phyloP scores from a whole-genome alignment of 176 grass and related monocot species.

The Guadua angustifolia region DNA sequence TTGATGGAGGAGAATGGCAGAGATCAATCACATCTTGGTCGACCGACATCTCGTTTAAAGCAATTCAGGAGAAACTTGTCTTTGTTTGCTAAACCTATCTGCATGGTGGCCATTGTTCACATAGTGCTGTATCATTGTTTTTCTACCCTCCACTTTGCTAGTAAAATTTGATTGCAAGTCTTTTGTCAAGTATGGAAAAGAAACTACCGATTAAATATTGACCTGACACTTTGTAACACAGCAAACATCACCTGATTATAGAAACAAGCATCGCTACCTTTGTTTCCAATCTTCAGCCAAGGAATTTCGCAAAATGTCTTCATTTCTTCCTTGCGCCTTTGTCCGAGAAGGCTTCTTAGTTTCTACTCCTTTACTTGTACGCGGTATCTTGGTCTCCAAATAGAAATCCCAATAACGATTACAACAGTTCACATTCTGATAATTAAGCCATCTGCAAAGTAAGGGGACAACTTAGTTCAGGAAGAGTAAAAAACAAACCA shows the following conservation, averaged over 20 bases:
- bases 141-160: constrained; percentile 5
- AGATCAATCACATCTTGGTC: neutral
- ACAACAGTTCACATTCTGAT: neutral
- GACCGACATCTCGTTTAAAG: neutral
- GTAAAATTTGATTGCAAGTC: neutral
- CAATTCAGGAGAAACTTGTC: neutral
- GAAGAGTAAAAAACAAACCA: neutral
- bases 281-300: constrained; percentile 2
- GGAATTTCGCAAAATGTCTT: neutral
- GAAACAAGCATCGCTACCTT: neutral
- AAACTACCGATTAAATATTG: constrained; percentile 11
- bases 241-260: constrained; percentile 31
- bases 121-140: neutral
- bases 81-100: neutral
- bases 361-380: neutral
- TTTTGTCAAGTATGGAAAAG: constrained; percentile 5
- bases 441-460: constrained; percentile 31
- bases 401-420: neutral
- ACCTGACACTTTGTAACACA: neutral
- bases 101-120: neutral
- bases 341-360: neutral
- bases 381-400: neutral
- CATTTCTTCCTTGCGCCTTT: neutral
- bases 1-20: neutral
- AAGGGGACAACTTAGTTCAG: neutral